Evolutionary conservation across 2,329 filamentous ascomycete genomes (phyloP), one percentile per base, ranked within the genome.

Genomic region (Daldinia sp.): DNA sequence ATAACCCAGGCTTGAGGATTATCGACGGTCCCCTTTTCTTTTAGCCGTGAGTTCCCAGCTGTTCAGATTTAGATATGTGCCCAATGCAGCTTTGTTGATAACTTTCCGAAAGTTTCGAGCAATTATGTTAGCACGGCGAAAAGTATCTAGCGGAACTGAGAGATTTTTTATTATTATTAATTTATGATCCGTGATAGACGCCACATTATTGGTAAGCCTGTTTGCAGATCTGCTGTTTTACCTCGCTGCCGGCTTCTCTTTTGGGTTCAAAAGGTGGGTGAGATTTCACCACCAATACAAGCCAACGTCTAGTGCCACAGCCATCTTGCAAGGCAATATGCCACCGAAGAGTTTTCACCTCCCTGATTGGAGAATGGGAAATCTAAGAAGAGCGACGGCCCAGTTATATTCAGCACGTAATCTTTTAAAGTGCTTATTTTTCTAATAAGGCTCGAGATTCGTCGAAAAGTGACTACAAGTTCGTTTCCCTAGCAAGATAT

Each of bases 241-340:
- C 51, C 10, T 54, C n/a, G 6, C 6, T 42, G 35, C 15, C 37
- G 37, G n/a, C 37, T 56, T 42, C 35, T 56, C 23, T 56, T 42
- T 39, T 56, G 10, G 53, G 20, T 28, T 13, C 13, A 9, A 37
- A 26, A 18, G 13, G 53, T 35, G 4, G 48, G 28, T 28, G 35
- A 41, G 23, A 41, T 30, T 18, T 13, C 41, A 42, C 28, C 35
- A 28, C 28, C 37, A 28, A 56, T 15, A 51, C 3, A 51, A 50
- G 18, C 28, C 26, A 33, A 18, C 46, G 9, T 13, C 23, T 12
- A 28, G 26, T 33, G 13, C 18, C 26, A 33, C 26, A 33, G 33
- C 26, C 33, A 30, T 15, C n/a, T 9, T 18, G 15, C 33, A 18
- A 51, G 46, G 46, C 9, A 13, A 18, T 51, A 18, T 28, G 12